Evolutionary conservation across 2,329 filamentous ascomycete species (phyloP).

Genomic region (Fusarium robinianum): DNA sequence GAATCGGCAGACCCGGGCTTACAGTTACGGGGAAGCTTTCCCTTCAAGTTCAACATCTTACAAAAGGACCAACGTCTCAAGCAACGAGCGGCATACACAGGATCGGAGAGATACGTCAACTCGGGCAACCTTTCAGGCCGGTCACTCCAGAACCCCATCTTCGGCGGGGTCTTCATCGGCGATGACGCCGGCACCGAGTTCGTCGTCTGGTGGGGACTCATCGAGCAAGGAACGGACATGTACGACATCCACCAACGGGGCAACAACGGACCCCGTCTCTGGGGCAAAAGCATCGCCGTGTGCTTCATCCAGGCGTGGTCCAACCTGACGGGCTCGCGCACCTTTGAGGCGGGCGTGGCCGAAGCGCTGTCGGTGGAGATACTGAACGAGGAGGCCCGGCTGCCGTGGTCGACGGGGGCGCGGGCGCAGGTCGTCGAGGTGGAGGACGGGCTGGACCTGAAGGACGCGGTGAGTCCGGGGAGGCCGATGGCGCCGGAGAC

Average conservation of each 20-base stretch:
- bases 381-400: constrained; percentile 33
- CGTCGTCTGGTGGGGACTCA: constrained; percentile 37
- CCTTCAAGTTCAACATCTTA: constrained; percentile 33
- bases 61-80: constrained; percentile 28
- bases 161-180: constrained; percentile 33
- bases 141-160: constrained; percentile 34
- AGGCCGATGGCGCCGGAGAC: constrained; percentile 29
- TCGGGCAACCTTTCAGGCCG: constrained; percentile 28
- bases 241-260: constrained; percentile 32
- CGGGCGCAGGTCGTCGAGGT: constrained; percentile 33
- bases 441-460: constrained; percentile 30
- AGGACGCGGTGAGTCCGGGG: constrained; percentile 24
- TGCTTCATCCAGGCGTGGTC: constrained; percentile 36
- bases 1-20: constrained; percentile 28
- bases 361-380: constrained; percentile 34
- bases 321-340: constrained; percentile 30
- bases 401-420: constrained; percentile 30
- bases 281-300: constrained; percentile 36
- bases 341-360: constrained; percentile 27
- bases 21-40: constrained; percentile 33
- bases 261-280: constrained; percentile 31
- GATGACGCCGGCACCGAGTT: constrained; percentile 32
- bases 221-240: constrained; percentile 34
- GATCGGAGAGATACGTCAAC: constrained; percentile 33
- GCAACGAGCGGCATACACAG: constrained; percentile 35